Conservation (phyloP, 2,329 filamentous ascomycete species). For the Monilinia polystroma region DNA sequence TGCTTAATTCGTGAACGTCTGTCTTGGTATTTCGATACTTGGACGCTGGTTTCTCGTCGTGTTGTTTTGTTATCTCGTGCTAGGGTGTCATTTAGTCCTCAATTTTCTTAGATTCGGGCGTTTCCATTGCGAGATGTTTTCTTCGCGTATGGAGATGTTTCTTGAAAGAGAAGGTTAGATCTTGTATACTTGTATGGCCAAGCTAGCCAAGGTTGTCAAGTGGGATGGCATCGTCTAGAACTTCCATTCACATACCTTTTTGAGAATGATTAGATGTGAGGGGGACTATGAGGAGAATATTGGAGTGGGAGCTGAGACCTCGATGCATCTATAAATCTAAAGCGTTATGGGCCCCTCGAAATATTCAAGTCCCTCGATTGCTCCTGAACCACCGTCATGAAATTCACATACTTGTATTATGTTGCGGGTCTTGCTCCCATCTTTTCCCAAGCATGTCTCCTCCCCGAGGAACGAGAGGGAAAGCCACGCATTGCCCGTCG, state of each 20-base stretch:
- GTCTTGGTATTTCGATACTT: background rate
- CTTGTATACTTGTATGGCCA: background rate
- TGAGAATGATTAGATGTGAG: background rate
- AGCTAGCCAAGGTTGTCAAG: slow-evolving; percentile 13
- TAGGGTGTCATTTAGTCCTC: background rate
- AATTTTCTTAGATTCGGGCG: background rate
- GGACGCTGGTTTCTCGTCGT: background rate
- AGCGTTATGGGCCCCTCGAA: background rate
- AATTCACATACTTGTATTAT: slow-evolving; percentile 27
- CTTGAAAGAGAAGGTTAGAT: background rate
- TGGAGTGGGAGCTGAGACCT: background rate
- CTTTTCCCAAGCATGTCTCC: slow-evolving; percentile 40
- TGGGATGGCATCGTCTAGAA: background rate
- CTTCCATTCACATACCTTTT: slow-evolving; percentile 1
- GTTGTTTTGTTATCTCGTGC: background rate
- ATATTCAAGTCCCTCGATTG: background rate
- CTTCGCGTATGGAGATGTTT: background rate
- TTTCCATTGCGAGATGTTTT: background rate
- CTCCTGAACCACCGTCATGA: slow-evolving; percentile 26
- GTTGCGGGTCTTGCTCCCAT: slow-evolving; percentile 28
- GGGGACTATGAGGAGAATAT: background rate
- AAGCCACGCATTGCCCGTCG: slow-evolving; percentile 26
- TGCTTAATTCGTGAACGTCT: background rate
- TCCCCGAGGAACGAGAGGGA: slow-evolving; percentile 42
- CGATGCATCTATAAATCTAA: slow-evolving; percentile 1